Base-by-base conservation (phyloP, 176 grass and related monocot species). In the Hordeum marinum region DNA sequence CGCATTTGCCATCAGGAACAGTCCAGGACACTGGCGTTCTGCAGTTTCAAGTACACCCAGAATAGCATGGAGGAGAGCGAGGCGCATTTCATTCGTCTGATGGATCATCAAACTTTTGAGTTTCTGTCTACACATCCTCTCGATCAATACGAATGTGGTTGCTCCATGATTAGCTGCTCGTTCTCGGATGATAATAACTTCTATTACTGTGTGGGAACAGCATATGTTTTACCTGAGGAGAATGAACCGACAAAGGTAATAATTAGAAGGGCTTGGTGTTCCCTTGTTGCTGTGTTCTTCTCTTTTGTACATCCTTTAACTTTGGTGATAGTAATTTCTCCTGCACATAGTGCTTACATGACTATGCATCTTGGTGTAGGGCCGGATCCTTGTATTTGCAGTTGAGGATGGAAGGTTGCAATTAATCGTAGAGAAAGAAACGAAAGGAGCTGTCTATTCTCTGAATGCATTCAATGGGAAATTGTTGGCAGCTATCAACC, bases 391-490 rank as follows among this genome's bases (percentile, higher is more conserved):
- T 85, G 89, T 95, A 88, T 98, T 98, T 92, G 80, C 77, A 6
- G 96, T 95, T 67, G 93, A 98, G 67, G 93, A 95, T 81, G 91
- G 93, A 41, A 98, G 91, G 57, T 55, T 98, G 59, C 91, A 92
- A 71, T 79, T 95, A 80, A 91, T 98, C 24, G 91, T 85, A 68
- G 93, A 94, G 55, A 98, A 98, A 83, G 96, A 98, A 94, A 98
- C 87, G 1, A 95, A 98, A 83, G 96, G 96, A 46, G 91, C 91
- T 45, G 91, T 95, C 57, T 95, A 98, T 89, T 94, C 91, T 0
- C 75, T 98, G 46, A 98, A 98, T 75, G 84, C 95, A 81, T 98
- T 95, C 74, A 95, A 92, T 66, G 95, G 95, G n/a, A 98, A 95
- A 75, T 85, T 98, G 84, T 90, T 98, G 27, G 95, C 95, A 32